Evolutionary conservation across 208 protist species (phyloP).

Genomic region (Crithidia bombi): DNA sequence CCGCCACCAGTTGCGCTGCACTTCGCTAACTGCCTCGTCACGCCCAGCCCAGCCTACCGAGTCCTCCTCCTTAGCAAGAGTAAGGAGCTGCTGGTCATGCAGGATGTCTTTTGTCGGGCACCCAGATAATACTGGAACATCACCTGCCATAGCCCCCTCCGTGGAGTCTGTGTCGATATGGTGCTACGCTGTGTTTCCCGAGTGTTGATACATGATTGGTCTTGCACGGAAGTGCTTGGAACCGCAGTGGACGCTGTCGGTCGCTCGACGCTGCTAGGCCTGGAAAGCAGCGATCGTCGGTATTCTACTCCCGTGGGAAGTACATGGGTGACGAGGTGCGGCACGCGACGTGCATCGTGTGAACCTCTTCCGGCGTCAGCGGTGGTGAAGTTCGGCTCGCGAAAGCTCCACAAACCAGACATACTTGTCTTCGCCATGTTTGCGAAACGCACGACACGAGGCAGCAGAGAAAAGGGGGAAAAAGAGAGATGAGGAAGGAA

Average conservation of each 20-base stretch:
- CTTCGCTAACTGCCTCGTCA: constrained; percentile 18
- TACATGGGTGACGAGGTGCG: constrained; percentile 19
- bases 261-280: no score
- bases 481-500: neutral
- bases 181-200: no score
- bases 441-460: neutral
- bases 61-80: neutral
- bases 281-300: neutral
- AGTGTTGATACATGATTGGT: no score
- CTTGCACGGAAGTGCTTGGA: no score
- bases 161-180: no score
- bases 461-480: neutral
- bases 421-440: constrained; percentile 20
- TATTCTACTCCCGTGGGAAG: constrained; percentile 27
- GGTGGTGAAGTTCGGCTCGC: constrained; percentile 23
- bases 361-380: neutral
- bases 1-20: constrained; percentile 33
- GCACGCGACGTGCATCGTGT: neutral
- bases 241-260: neutral
- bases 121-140: no score
- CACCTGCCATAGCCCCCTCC: no score
- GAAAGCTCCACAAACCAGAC: constrained; percentile 78
- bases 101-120: no score
- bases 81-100: no score
- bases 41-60: neutral